phyloP scores from a whole-genome alignment of 1,284 basidiomycete species.

The Rhodotorula mucilaginosa region DNA sequence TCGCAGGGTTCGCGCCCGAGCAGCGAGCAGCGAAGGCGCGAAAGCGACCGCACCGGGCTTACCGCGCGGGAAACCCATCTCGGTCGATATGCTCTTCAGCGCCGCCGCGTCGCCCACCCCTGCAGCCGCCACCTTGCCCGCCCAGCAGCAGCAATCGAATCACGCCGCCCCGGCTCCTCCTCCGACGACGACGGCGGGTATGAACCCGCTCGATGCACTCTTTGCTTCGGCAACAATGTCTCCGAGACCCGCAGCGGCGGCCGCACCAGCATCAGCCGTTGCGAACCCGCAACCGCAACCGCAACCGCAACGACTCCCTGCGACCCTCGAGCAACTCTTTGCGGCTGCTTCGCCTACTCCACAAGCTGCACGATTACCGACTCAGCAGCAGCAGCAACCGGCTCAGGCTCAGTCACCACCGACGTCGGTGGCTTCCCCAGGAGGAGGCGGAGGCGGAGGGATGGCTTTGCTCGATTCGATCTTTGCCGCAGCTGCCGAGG shows the following conservation, averaged over 20 bases:
- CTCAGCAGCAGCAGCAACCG: conserved; percentile 10
- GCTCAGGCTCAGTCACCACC: background rate
- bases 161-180: background rate
- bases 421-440: no score
- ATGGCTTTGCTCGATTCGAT: conserved; percentile 40
- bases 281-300: background rate
- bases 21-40: background rate
- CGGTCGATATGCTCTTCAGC: conserved; percentile 45
- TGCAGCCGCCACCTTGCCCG: background rate
- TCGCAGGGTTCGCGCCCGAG: conserved; percentile 1
- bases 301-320: background rate
- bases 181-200: background rate
- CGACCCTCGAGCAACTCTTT: conserved; percentile 29
- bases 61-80: conserved; percentile 46
- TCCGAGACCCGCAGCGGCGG: background rate
- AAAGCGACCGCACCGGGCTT: conserved; percentile 49
- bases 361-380: conserved; percentile 33
- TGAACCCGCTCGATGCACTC: conserved; percentile 26
- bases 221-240: conserved; percentile 1
- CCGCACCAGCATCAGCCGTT: background rate
- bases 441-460: background rate
- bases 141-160: background rate
- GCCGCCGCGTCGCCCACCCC: conserved; percentile 18
- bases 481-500: conserved; percentile 48
- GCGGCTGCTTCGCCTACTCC: conserved; percentile 17